Evolutionary conservation across 345 rosid genomes (phyloP).

Genomic region (Populus euphratica): DNA sequence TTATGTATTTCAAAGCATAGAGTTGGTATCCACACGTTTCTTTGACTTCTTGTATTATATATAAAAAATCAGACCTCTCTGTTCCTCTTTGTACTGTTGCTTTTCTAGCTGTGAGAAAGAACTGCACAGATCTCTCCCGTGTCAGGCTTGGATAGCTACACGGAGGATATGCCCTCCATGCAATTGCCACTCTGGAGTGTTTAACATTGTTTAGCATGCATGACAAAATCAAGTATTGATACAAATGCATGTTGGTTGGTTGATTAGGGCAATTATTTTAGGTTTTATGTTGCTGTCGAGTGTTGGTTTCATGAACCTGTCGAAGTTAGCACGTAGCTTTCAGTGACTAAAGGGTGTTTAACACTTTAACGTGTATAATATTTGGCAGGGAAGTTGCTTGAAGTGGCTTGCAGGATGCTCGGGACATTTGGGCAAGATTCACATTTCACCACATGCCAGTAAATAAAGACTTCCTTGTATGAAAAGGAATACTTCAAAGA

Average conservation of each 20-base stretch:
- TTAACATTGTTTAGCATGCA: background rate
- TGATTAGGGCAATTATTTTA: background rate
- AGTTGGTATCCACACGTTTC: background rate
- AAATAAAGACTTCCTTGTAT: background rate
- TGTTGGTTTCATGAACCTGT: background rate
- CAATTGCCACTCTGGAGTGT: background rate
- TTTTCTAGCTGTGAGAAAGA: background rate
- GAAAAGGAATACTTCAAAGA: constrained; percentile 17
- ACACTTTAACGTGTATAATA: background rate
- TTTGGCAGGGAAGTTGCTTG: constrained; percentile 14
- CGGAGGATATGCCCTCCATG: background rate
- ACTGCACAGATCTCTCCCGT: background rate
- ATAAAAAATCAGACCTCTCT: background rate
- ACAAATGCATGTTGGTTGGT: background rate
- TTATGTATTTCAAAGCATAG: background rate
- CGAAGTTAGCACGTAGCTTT: background rate
- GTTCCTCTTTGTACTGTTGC: background rate
- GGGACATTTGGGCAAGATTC: constrained; percentile 13
- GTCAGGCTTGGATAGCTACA: background rate
- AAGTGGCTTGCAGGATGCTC: constrained; percentile 12
- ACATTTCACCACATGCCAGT: constrained; percentile 8
- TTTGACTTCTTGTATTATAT: background rate
- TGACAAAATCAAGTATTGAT: background rate
- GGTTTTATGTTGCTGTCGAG: background rate
- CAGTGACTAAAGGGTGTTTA: background rate